Percentiles rank a stretch among this genome's conserved stretches.
These are phyloP conservation scores for Stemphylium lycopersici DNA, from an alignment of 2,329 filamentous ascomycete species.

Conservation along the genomic window DNA sequence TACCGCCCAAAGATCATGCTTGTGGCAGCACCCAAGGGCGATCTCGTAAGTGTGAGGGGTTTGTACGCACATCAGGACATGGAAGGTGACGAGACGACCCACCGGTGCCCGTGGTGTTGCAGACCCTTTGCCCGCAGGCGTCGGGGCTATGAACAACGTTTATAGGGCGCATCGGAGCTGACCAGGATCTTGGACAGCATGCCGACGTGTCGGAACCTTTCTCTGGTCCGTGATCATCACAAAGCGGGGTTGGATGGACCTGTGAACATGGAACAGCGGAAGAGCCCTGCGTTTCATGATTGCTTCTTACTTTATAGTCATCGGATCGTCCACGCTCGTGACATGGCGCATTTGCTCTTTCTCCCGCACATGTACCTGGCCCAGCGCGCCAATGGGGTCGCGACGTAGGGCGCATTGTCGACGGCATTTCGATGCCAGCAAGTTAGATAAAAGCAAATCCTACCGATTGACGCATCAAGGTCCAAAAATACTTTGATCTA, in stretches of 20 bases:
- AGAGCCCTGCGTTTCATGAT: conserved; percentile 5
- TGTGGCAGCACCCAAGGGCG: not conserved
- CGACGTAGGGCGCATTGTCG: not conserved
- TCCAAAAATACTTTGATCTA: not conserved
- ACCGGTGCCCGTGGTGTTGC: not conserved
- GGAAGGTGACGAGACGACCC: not conserved
- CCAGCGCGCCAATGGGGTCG: not conserved
- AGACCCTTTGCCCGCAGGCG: not conserved
- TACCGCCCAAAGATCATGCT: conserved; percentile 1
- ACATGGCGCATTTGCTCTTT: not conserved
- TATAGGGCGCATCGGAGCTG: not conserved
- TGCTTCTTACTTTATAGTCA: conserved; percentile 1
- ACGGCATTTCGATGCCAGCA: not conserved
- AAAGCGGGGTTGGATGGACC: conserved; percentile 4
- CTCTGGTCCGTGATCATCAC: not conserved
- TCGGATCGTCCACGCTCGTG: not conserved
- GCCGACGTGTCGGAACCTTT: not conserved
- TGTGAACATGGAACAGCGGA: conserved; percentile 1
- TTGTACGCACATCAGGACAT: not conserved
- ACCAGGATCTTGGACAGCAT: not conserved
- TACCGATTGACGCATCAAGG: not conserved
- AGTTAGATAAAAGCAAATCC: not conserved
- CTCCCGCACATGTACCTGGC: not conserved
- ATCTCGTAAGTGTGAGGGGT: not conserved
- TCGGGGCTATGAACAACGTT: not conserved